Evolutionary conservation across 805 yeast genomes (phyloP).

Genomic region (Saccharomyces paradoxus): DNA sequence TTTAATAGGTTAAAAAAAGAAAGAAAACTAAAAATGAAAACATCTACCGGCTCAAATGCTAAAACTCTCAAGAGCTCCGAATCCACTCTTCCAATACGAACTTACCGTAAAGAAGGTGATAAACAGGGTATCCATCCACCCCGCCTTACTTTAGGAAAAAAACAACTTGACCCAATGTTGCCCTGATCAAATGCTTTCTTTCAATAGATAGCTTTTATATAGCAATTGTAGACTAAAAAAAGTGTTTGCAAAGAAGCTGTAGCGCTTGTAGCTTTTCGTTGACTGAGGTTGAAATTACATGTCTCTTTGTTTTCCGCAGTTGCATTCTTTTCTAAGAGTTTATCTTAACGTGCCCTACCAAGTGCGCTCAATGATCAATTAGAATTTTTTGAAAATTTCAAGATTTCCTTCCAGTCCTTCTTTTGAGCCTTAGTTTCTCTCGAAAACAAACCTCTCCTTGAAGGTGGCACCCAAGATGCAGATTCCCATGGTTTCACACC

Average conservation of each 20-base stretch:
- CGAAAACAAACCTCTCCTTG: conserved; percentile 14
- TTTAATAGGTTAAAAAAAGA: neutral
- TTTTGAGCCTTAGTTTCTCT: conserved; percentile 8
- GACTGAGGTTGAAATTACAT: neutral
- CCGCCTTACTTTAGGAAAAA: too few relatives aligned
- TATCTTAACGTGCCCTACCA: neutral
- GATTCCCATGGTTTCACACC: conserved; percentile 39
- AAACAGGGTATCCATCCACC: conserved; percentile 4
- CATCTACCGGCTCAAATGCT: neutral
- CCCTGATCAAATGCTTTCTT: too few relatives aligned
- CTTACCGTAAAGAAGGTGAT: conserved; percentile 2
- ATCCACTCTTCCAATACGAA: neutral
- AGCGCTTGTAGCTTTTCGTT: too few relatives aligned
- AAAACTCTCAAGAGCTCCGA: neutral
- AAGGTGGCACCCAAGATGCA: conserved; percentile 41
- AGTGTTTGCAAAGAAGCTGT: too few relatives aligned
- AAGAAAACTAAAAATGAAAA: neutral
- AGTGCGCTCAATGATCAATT: neutral
- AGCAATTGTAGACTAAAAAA: too few relatives aligned
- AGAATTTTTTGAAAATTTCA: conserved; percentile 1
- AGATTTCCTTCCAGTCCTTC: conserved; percentile 7
- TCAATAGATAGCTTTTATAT: too few relatives aligned
- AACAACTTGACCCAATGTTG: too few relatives aligned
- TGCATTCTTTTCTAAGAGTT: too few relatives aligned
- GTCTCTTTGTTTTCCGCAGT: neutral